These are phyloP conservation scores for Phialophora macrospora DNA, from an alignment of 2,329 filamentous ascomycete genomes.

Conservation along the genomic window DNA sequence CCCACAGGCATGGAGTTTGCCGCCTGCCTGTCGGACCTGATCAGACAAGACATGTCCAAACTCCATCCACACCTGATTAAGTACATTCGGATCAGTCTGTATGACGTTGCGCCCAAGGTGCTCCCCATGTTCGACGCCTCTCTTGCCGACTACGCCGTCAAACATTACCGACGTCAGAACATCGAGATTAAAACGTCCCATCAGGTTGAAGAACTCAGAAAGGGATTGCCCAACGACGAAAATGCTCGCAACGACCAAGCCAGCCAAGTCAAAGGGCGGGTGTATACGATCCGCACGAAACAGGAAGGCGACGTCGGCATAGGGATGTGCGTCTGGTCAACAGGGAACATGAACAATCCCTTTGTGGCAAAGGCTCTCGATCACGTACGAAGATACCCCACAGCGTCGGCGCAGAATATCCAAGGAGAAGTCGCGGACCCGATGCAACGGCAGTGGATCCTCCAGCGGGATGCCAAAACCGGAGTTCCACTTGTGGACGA, in stretches of 20 bases:
- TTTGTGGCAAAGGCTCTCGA: slow-evolving; percentile 55
- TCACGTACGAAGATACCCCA: slow-evolving; percentile 45
- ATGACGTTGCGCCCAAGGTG: slow-evolving; percentile 65
- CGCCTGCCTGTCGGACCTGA: slow-evolving; percentile 63
- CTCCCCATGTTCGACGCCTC: slow-evolving; percentile 66
- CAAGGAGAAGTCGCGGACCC: slow-evolving; percentile 31
- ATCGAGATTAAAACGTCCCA: slow-evolving; percentile 64
- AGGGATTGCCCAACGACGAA: slow-evolving; percentile 52
- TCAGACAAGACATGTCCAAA: slow-evolving; percentile 58
- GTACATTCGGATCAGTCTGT: slow-evolving; percentile 60
- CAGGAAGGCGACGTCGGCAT: slow-evolving; percentile 64
- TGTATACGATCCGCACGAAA: slow-evolving; percentile 59
- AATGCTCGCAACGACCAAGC: slow-evolving; percentile 42
- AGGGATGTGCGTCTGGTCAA: slow-evolving; percentile 66
- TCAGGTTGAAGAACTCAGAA: slow-evolving; percentile 60
- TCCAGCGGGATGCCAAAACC: slow-evolving; percentile 55
- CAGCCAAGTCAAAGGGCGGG: slow-evolving; percentile 50
- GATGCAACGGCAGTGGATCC: slow-evolving; percentile 50
- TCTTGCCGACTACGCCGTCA: slow-evolving; percentile 61
- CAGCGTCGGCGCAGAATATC: slow-evolving; percentile 41
- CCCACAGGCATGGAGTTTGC: slow-evolving; percentile 62
- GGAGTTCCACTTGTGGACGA: slow-evolving; percentile 61
- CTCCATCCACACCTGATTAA: slow-evolving; percentile 60
- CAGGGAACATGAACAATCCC: slow-evolving; percentile 61
- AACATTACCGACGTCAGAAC: slow-evolving; percentile 60